Percentiles rank a stretch among this genome's conserved stretches.
These are phyloP conservation scores for Debaryomyces robertsiae DNA, from an alignment of 1,139 yeast species.

Conservation along the genomic window DNA sequence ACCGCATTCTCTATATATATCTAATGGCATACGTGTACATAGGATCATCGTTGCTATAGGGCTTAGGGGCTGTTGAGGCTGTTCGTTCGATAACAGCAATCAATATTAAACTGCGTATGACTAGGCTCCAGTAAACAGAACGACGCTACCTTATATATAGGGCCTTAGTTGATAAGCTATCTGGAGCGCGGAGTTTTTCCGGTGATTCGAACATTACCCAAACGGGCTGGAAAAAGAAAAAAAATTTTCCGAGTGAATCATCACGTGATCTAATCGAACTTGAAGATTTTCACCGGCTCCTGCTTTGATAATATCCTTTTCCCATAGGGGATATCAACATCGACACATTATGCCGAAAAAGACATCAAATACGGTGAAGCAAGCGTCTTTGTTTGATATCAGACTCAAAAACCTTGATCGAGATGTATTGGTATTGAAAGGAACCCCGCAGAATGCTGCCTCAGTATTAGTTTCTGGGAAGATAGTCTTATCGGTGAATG, in stretches of 20 bases:
- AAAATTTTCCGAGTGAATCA: slow-evolving; percentile 3
- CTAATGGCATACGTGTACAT: no score
- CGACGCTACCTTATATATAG: no score
- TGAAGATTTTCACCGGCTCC: background rate
- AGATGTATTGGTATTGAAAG: slow-evolving; percentile 81
- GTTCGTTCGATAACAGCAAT: no score
- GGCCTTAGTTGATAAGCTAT: no score
- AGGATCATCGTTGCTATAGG: no score
- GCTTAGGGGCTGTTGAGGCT: no score
- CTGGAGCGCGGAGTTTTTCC: slow-evolving; percentile 2
- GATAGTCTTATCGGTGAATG: slow-evolving; percentile 73
- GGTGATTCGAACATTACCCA: slow-evolving; percentile 2
- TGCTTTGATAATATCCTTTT: background rate
- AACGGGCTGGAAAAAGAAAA: slow-evolving; percentile 1
- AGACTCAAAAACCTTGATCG: slow-evolving; percentile 67
- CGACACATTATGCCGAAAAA: slow-evolving; percentile 21
- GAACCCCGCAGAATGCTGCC: slow-evolving; percentile 74
- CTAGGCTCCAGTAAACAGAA: no score
- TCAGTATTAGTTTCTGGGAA: slow-evolving; percentile 77
- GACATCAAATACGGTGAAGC: slow-evolving; percentile 18
- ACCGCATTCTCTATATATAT: no score
- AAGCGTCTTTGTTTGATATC: slow-evolving; percentile 59
- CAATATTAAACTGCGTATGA: no score
- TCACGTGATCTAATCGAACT: slow-evolving; percentile 1
- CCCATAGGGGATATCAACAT: background rate